These are phyloP conservation scores for Penicillium tannophilum DNA, from an alignment of 495 filamentous ascomycete species.

Conservation along the genomic window DNA sequence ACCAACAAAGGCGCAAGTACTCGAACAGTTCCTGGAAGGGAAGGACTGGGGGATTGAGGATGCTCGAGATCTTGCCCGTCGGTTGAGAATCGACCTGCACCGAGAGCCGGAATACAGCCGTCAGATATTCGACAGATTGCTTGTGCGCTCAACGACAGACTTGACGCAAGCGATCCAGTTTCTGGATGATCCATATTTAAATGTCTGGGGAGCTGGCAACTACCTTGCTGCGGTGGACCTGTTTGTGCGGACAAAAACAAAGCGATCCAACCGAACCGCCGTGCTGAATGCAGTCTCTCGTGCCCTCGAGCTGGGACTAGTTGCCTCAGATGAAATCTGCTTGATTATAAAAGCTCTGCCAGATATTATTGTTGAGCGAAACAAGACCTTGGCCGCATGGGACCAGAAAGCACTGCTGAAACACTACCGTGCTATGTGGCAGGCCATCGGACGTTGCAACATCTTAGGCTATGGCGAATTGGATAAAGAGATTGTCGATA, in stretches of 20 bases:
- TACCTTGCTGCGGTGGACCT: constrained; percentile 31
- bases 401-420: constrained; percentile 20
- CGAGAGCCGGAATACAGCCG: constrained; percentile 44
- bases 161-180: constrained; percentile 39
- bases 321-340: constrained; percentile 39
- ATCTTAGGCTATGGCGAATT: constrained; percentile 40
- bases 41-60: constrained; percentile 27
- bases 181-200: constrained; percentile 46
- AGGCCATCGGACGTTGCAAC: constrained; percentile 41
- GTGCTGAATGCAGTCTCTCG: constrained; percentile 35
- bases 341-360: constrained; percentile 33
- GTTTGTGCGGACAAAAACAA: constrained; percentile 19
- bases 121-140: constrained; percentile 41
- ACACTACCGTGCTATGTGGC: constrained; percentile 40
- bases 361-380: constrained; percentile 21
- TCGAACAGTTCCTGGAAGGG: constrained; percentile 25
- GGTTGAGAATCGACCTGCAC: constrained; percentile 38
- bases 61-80: constrained; percentile 30
- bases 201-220: constrained; percentile 43
- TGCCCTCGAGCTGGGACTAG: constrained; percentile 42
- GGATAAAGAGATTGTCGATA: constrained; percentile 27
- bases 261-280: constrained; percentile 16
- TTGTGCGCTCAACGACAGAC: constrained; percentile 19
- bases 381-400: constrained; percentile 19
- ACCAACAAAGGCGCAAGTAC: constrained; percentile 11